Conservation (phyloP, 768 basidiomycete genomes). For the Tulasnella sp. region DNA sequence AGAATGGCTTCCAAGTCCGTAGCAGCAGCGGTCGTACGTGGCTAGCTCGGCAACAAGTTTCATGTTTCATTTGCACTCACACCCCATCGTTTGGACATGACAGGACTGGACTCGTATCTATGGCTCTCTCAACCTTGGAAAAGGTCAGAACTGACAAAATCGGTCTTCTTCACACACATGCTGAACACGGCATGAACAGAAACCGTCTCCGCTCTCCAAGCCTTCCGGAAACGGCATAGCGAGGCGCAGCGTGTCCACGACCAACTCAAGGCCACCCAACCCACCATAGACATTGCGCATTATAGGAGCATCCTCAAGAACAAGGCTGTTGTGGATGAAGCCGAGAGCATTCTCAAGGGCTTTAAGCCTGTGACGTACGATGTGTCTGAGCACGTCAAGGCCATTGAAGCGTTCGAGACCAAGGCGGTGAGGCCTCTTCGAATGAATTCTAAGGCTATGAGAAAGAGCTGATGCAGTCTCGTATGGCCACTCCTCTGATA, state of each 20-base stretch:
- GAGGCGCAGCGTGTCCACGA: constrained; percentile 71
- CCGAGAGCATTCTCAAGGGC: constrained; percentile 73
- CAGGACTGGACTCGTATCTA: constrained; percentile 82
- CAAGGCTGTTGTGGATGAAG: constrained; percentile 80
- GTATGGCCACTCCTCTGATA: constrained; percentile 24
- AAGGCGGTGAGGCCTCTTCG: constrained; percentile 62
- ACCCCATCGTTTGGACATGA: background rate
- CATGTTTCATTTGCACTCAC: background rate
- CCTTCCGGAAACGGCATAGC: constrained; percentile 90
- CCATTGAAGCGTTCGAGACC: constrained; percentile 90
- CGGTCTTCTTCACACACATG: background rate
- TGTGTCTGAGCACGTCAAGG: constrained; percentile 76
- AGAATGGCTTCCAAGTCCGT: constrained; percentile 55
- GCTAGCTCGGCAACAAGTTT: background rate
- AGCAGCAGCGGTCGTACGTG: constrained; percentile 49
- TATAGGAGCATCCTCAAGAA: constrained; percentile 92
- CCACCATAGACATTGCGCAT: constrained; percentile 79
- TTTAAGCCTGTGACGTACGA: constrained; percentile 97
- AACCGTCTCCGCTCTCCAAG: constrained; percentile 79
- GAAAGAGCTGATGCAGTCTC: background rate
- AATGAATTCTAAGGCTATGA: background rate
- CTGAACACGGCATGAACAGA: constrained; percentile 35
- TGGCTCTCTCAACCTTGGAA: constrained; percentile 70
- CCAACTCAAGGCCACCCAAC: constrained; percentile 55
- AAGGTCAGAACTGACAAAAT: constrained; percentile 42